Evolutionary conservation across 2,329 filamentous ascomycete species (phyloP).

Genomic region (Dendryphion nanum): DNA sequence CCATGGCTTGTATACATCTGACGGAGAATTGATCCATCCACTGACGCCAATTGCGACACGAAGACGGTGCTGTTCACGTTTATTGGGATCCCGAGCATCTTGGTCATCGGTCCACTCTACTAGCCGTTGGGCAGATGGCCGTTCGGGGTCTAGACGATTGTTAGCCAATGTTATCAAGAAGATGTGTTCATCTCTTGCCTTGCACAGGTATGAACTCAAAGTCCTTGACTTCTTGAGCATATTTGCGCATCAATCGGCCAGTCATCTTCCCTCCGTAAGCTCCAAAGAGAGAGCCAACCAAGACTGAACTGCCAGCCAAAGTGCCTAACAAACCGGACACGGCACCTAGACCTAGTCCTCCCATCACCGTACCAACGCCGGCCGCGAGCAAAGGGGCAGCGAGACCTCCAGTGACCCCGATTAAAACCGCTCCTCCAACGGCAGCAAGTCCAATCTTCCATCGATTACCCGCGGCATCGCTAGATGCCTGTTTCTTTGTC

Average conservation of each 20-base stretch:
- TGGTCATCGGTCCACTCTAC: slow-evolving; percentile 25
- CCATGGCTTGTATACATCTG: slow-evolving; percentile 74
- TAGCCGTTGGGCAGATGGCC: slow-evolving; percentile 16
- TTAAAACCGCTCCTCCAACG: slow-evolving; percentile 80
- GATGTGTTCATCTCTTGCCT: slow-evolving; percentile 42
- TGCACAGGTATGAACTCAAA: slow-evolving; percentile 79
- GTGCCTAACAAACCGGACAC: slow-evolving; percentile 76
- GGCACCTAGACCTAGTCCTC: slow-evolving; percentile 70
- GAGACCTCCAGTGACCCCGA: slow-evolving; percentile 74
- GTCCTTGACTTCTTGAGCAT: slow-evolving; percentile 79
- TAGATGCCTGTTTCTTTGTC: slow-evolving; percentile 67
- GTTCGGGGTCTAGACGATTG: slow-evolving; percentile 14
- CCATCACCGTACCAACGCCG: slow-evolving; percentile 74
- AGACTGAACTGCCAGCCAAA: slow-evolving; percentile 73
- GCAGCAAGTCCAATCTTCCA: slow-evolving; percentile 84
- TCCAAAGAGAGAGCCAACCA: slow-evolving; percentile 83
- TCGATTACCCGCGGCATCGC: slow-evolving; percentile 60
- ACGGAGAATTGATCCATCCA: slow-evolving; percentile 72
- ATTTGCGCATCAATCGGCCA: slow-evolving; percentile 78
- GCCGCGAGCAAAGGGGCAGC: slow-evolving; percentile 73
- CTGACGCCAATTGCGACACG: slow-evolving; percentile 76
- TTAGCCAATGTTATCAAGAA: neutral
- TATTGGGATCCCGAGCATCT: slow-evolving; percentile 22
- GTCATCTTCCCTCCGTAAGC: slow-evolving; percentile 82
- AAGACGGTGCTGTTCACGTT: slow-evolving; percentile 45